Evolutionary conservation across 371 early-diverging fungal species (phyloP).

Genomic region (Mucor lusitanicus): DNA sequence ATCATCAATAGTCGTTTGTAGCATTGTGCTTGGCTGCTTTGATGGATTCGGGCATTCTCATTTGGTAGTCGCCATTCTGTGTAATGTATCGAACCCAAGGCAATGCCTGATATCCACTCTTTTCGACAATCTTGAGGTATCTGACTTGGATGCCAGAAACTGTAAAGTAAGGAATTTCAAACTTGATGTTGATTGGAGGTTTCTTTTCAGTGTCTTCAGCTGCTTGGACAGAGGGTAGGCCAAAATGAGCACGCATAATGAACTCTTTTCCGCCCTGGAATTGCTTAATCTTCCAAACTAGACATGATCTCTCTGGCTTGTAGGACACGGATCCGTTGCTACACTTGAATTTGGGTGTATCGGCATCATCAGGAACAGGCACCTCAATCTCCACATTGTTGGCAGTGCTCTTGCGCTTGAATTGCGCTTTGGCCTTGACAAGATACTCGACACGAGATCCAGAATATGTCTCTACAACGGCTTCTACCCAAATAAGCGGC

Average conservation of each 20-base stretch:
- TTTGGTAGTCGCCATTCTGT: constrained; percentile 89
- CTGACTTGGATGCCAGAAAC: constrained; percentile 97
- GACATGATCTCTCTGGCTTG: constrained; percentile 90
- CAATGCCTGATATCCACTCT: constrained; percentile 96
- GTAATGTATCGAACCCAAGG: constrained; percentile 99
- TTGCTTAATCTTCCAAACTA: constrained; percentile 98
- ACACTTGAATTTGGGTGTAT: constrained; percentile 94
- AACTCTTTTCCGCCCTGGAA: constrained; percentile 98
- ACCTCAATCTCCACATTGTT: constrained; percentile 97
- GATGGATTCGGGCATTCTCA: constrained; percentile 75
- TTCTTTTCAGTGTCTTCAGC: constrained; percentile 91
- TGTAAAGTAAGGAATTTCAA: constrained; percentile 98
- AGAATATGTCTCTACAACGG: constrained; percentile 88
- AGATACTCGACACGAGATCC: constrained; percentile 95
- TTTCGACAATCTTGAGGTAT: constrained; percentile 98
- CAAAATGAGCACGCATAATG: constrained; percentile 94
- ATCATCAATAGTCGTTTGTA: constrained; percentile 17
- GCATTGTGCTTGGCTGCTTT: constrained; percentile 52
- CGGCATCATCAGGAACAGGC: constrained; percentile 97
- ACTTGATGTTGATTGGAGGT: constrained; percentile 96
- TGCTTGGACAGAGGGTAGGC: constrained; percentile 92
- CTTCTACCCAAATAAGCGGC: constrained; percentile 96
- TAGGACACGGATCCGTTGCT: constrained; percentile 92
- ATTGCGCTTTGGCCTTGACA: constrained; percentile 96
- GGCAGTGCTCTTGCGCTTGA: constrained; percentile 95